Base-by-base conservation (phyloP, 495 filamentous ascomycete genomes). In the Lepraria neglecta region DNA sequence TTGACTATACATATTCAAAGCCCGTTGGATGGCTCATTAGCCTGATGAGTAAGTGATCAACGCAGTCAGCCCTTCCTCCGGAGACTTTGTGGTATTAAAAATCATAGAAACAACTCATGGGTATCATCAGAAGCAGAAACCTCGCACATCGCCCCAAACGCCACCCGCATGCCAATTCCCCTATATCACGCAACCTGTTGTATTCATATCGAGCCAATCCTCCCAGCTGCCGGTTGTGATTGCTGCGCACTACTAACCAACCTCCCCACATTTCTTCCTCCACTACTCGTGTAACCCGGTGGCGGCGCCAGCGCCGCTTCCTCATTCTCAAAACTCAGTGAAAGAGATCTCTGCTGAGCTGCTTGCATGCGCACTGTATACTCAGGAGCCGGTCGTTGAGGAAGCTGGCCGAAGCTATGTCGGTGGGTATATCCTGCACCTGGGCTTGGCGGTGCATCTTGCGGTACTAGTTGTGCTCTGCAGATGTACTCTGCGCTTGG, bases 401-500 rank as follows among this genome's bases (percentile, higher is more conserved):
- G 7, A 14, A 57, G 54, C 10, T 56, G 61, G n/a, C 40, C 31
- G 17, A 57, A 40, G 17, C 42, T 45, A 14, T 43, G 50, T 3
- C 56, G 55, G 28, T 63, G 54, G 17, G 61, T 48, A 17, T 45
- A 45, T 14, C 47, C 58, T 15, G 52, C 46, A 30, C 35, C 44
- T 10, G 43, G 58, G 44, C 24, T 47, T 2, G 63, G 59, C 14
- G 45, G 45, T 17, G 33, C 17, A 19, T 65, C 42, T 38, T 28
- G n/a, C n/a, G 48, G 15, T 52, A 31, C 15, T 17, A 46, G 28
- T 19, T 24, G 45, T 12, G 64, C 50, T 1, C 43, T n/a, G 38
- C 59, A 59, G 30, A 45, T 61, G 38, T 64, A 67, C 35, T 60
- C 61, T 53, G 61, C 45, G 15, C 21, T 66, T 31, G 67, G 67